Base-by-base conservation (phyloP, 164 flowering plant genomes). In the Berberis vulgaris region DNA sequence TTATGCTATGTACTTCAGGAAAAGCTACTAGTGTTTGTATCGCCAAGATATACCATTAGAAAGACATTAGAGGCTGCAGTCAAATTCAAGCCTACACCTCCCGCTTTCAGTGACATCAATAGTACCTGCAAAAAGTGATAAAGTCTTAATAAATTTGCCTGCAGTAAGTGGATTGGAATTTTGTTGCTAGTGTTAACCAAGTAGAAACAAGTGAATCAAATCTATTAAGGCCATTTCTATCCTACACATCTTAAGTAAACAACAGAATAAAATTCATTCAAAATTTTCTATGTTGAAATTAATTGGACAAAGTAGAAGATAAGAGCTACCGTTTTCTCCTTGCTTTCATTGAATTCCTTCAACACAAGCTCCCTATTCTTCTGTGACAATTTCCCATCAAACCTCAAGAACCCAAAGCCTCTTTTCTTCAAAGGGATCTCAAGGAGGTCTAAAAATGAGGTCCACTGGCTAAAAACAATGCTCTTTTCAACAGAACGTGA, bases 381-480 rank as follows among this genome's bases (percentile, higher is more conserved):
- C 79, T 90, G 95, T 0, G 62, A 45, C 39, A 87, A 61, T 50
- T 75, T 82, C 41, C 97, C 97, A 71, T 88, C 95, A 72, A 76
- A 87, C 59, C 95, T 81, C 64, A 87, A 67, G 72, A 77, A 90
- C 56, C 74, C 81, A 67, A 87, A 71, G 41, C 80, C 74, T 60
- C 59, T 84, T 45, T 67, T 79, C 52, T 26, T 73, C 72, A 90
- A 65, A 39, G 92, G 81, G 41, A 82, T 81, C 79, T 90, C 84
- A 65, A 90, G 45, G 11, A 88, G 85, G 72, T 90, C 95, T 61
- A 88, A 69, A 75, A 90, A 90, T 54, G 95, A 74, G 52, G 97
- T 90, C 95, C 92, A 90, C 67, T 88, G 92, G 69, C 97, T 90
- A 53, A 90, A 90, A 12, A 88, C 69, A 45, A 90, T 85, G 81